Evolutionary conservation across 805 yeast genomes (phyloP), one percentile per base, ranked within the genome.

Genomic region (Wickerhamiella dianesei): DNA sequence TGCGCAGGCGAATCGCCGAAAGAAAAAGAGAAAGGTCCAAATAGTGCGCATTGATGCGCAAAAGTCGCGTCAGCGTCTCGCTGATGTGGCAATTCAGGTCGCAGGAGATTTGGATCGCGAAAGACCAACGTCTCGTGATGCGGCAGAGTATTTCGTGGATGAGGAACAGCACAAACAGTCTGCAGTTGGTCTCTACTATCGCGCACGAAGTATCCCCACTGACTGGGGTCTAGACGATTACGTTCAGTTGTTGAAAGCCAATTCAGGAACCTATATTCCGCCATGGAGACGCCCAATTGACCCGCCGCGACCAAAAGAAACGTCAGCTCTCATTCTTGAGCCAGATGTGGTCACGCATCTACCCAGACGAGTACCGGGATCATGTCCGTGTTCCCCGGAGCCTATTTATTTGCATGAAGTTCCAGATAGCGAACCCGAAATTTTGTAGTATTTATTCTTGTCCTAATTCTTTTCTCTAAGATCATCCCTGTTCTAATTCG

Each of bases 341-440:
- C 54, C 55, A 1, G 46, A 52, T 1, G 41, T 52, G 1, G 4
- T 14, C 12, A 32, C 44, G 4, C 35, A 41, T n/a, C n/a, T 18
- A 6, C 47, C 48, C 1, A 43, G n/a, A 19, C n/a, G 21, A 1
- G 41, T 52, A 1, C 56, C 53, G 13, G 55, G 49, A 40, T 53
- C 56, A 12, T 53, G 56, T 25, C 56, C 56, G 3, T 41, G 40
- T 2, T 51, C 54, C 14, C 56, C 32, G 12, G 32, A 25, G 12
- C 32, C 56, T 9, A n/a, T 53, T 9, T 21, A 39, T 16, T 4
- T 41, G 13, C 22, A 19, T 14, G 56, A 52, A 19, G 50, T 53
- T 2, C 56, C 56, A 8, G 53, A 53, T 18, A 52, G 55, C 39
- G 56, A 53, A 18, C n/a, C 32, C n/a, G 43, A 39, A 5, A 12